phyloP scores from a whole-genome alignment of 768 basidiomycete genomes.

The Macrolepiota fuliginosa region DNA sequence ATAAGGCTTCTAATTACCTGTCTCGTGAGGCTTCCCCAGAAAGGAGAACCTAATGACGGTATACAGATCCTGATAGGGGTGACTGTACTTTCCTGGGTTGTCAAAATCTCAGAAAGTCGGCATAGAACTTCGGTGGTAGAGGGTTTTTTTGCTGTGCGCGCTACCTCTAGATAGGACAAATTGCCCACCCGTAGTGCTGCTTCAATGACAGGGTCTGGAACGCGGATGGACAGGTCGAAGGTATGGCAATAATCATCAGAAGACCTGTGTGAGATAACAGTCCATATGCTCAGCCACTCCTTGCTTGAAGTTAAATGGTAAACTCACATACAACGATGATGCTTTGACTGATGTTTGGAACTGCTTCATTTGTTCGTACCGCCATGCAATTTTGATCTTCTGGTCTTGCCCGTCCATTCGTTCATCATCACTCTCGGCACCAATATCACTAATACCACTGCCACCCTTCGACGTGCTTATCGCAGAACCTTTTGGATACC shows the following conservation, averaged over 20 bases:
- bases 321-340: slow-evolving; percentile 45
- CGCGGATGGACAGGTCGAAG: slow-evolving; percentile 70
- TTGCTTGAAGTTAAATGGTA: slow-evolving; percentile 1
- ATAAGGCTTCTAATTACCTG: slow-evolving; percentile 40
- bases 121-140: slow-evolving; percentile 20
- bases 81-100: slow-evolving; percentile 22
- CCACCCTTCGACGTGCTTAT: slow-evolving; percentile 22
- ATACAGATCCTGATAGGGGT: slow-evolving; percentile 59
- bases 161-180: slow-evolving; percentile 6
- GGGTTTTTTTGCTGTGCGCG: slow-evolving; percentile 6
- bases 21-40: slow-evolving; percentile 64
- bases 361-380: slow-evolving; percentile 91
- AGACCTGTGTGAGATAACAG: slow-evolving; percentile 31
- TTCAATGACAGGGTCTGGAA: slow-evolving; percentile 51
- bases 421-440: slow-evolving; percentile 27
- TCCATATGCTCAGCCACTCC: slow-evolving; percentile 5
- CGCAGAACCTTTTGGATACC: slow-evolving; percentile 47
- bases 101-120: slow-evolving; percentile 27
- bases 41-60: slow-evolving; percentile 55
- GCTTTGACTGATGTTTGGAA: slow-evolving; percentile 81
- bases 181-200: slow-evolving; percentile 32
- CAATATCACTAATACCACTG: slow-evolving; percentile 29
- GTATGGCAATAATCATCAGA: slow-evolving; percentile 61
- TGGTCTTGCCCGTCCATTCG: slow-evolving; percentile 43
- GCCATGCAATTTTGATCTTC: slow-evolving; percentile 94